These are phyloP conservation scores for Mucor ambiguus DNA, from an alignment of 371 early-diverging fungal genomes.

Conservation along the genomic window DNA sequence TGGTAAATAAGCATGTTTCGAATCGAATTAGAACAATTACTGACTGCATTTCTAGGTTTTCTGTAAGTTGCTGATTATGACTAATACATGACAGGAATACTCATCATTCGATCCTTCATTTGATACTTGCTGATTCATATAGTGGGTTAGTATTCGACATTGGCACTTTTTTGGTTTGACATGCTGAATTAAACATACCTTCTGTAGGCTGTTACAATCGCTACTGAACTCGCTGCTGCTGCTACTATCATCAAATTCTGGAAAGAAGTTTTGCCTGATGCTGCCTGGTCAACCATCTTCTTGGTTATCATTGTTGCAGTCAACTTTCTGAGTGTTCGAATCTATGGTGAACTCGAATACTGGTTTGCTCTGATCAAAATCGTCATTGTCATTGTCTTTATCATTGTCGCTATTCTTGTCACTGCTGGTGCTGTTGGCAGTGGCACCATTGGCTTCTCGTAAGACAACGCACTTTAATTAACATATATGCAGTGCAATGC, in stretches of 20 bases:
- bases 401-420: slow-evolving; percentile 65
- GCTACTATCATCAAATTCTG: slow-evolving; percentile 81
- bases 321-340: slow-evolving; percentile 64
- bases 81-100: slow-evolving; percentile 1
- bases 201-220: slow-evolving; percentile 37
- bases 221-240: slow-evolving; percentile 71
- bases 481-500: background rate
- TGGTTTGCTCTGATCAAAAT: slow-evolving; percentile 80
- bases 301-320: slow-evolving; percentile 56
- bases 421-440: slow-evolving; percentile 69
- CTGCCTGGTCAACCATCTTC: slow-evolving; percentile 66
- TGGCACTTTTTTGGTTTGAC: background rate
- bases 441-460: slow-evolving; percentile 55
- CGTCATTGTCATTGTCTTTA: slow-evolving; percentile 67
- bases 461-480: background rate
- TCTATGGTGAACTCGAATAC: slow-evolving; percentile 76
- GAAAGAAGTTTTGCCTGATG: slow-evolving; percentile 57
- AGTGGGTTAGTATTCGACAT: slow-evolving; percentile 39
- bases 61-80: slow-evolving; percentile 29
- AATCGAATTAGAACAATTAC: background rate
- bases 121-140: background rate
- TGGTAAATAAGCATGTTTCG: slow-evolving; percentile 30
- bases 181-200: background rate
- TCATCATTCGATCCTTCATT: background rate
- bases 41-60: slow-evolving; percentile 27